phyloP scores from a whole-genome alignment of 805 yeast genomes.

The Kodamaea restingae region DNA sequence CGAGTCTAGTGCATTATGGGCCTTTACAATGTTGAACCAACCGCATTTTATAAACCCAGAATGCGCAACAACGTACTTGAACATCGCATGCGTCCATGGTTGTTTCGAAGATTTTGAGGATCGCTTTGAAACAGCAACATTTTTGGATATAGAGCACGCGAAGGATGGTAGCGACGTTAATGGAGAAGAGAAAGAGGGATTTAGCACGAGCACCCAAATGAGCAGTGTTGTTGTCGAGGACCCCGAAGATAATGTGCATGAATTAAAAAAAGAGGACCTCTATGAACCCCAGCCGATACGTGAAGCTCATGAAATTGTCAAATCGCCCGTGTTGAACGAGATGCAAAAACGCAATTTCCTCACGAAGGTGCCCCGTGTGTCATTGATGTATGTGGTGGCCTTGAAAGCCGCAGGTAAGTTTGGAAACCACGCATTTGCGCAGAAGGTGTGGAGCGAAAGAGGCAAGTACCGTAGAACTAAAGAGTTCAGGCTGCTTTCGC shows the following conservation, averaged over 20 bases:
- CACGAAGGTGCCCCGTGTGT: constrained; percentile 23
- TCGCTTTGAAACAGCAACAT: constrained; percentile 28
- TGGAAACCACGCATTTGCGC: constrained; percentile 55
- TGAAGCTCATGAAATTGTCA: background rate
- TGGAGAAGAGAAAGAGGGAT: constrained; percentile 11
- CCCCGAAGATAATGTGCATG: too few species aligned
- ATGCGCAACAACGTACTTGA: constrained; percentile 49
- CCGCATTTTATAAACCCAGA: constrained; percentile 43
- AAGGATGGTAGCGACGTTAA: constrained; percentile 15
- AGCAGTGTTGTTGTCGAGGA: too few species aligned
- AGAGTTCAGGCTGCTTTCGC: constrained; percentile 41
- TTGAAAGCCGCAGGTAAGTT: constrained; percentile 62
- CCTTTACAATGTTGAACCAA: constrained; percentile 41
- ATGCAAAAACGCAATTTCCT: constrained; percentile 8
- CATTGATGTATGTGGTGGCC: constrained; percentile 55
- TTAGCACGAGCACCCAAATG: constrained; percentile 2
- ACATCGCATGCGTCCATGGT: constrained; percentile 40
- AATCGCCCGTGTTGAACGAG: constrained; percentile 2
- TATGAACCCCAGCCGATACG: background rate
- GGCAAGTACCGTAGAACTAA: constrained; percentile 62
- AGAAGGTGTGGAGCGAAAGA: constrained; percentile 70
- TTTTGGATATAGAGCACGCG: constrained; percentile 16
- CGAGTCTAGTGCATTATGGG: constrained; percentile 79
- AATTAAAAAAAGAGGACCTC: constrained; percentile 4
- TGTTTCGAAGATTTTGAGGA: constrained; percentile 30